Percentiles rank a stretch among this genome's conserved stretches.
Conservation (phyloP, 768 basidiomycete species). For the Xerocomellus amylosporus region DNA sequence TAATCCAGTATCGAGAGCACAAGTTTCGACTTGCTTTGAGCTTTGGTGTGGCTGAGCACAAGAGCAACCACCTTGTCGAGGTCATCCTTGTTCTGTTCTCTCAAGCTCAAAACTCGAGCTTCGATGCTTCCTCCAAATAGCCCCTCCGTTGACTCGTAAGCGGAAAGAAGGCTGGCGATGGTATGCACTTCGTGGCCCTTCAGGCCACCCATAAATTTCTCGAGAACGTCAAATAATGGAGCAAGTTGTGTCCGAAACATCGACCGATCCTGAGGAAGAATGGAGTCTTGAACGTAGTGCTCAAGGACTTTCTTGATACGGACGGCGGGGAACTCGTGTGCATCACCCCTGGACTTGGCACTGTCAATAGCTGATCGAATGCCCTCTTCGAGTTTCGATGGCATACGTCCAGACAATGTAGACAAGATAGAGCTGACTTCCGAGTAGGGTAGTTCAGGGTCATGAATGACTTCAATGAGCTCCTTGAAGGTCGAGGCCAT, state of each 20-base stretch:
- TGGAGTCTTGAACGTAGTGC: constrained; percentile 74
- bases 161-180: constrained; percentile 71
- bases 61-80: constrained; percentile 83
- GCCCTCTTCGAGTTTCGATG: constrained; percentile 83
- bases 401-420: constrained; percentile 89
- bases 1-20: constrained; percentile 84
- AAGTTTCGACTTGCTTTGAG: constrained; percentile 87
- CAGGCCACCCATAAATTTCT: constrained; percentile 76
- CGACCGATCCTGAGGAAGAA: constrained; percentile 75
- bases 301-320: constrained; percentile 87
- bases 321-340: constrained; percentile 84
- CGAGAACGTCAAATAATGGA: constrained; percentile 70
- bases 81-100: constrained; percentile 90
- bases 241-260: constrained; percentile 74
- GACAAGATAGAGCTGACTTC: constrained; percentile 83
- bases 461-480: constrained; percentile 75
- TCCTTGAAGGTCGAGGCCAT: constrained; percentile 87
- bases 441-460: constrained; percentile 86
- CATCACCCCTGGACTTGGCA: constrained; percentile 68
- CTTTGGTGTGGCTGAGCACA: constrained; percentile 95
- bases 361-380: constrained; percentile 76
- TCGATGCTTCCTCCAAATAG: constrained; percentile 94
- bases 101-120: constrained; percentile 81
- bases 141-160: constrained; percentile 85
- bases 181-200: constrained; percentile 83